Evolutionary conservation across 208 protist genomes (phyloP), one percentile per base, ranked within the genome.

Genomic region (Trypanosoma avium): DNA sequence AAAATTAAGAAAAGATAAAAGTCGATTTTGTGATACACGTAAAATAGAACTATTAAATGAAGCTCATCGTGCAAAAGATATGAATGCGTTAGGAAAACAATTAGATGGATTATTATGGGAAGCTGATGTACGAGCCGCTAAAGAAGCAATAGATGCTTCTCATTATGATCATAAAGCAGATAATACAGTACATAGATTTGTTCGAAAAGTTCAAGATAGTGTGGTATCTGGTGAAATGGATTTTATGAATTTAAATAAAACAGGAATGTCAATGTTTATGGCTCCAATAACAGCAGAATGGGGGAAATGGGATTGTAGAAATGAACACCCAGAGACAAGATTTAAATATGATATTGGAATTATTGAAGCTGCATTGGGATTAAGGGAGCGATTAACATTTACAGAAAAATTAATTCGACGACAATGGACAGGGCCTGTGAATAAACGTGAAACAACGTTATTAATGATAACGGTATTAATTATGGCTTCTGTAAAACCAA

Each of bases 91-190:
- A 0, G 81, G 76, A 0, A 67, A 84, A 54, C 73, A 89, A 64
- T 58, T 93, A 26, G 86, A 93, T 55, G 83, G 83, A 17, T 70
- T 81, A 45, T 81, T 88, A 67, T 88, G 82, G 86, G 83, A 88
- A 59, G 71, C 79, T 26, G 81, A 93, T 64, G 75, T 93, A 6
- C 80, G 81, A 12, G 79, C 81, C 26, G 83, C 86, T 0, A 90
- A 93, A 77, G 83, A 90, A 67, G 86, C 86, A 24, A 82, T 93
- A 17, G 83, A 88, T 29, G 86, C 84, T 3, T 86, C 86, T 12
- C 83, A 93, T 68, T 86, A 83, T 40, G 81, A 86, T 49, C 75
- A 83, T 56, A 84, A 80, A 33, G 69, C 73, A 3, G 66, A 72
- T 32, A 56, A 67, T 35, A 78, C 55, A 9, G 80, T 90, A 3